Evolutionary conservation across 164 flowering plant genomes (phyloP), one percentile per base, ranked within the genome.

Genomic region (Paratinospora sagittata): DNA sequence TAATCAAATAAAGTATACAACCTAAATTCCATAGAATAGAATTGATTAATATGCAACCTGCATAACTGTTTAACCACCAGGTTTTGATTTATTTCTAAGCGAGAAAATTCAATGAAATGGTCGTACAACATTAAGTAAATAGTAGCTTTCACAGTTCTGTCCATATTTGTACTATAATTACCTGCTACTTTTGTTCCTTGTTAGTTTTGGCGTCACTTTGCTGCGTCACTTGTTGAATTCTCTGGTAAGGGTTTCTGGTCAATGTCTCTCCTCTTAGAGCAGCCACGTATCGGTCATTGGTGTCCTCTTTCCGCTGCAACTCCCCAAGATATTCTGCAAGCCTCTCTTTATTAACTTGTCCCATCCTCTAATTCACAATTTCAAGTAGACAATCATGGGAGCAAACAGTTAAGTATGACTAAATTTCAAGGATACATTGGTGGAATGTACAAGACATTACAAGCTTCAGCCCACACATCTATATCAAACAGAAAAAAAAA

Each of bases 271-370:
- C 97, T 76, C 80, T 87, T 68, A 94, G 74, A 76, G 97, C 97
- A 77, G 97, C 98, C 7, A 90, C 96, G 74, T 93, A 91, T 11
- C 97, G 84, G 74, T 91, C 96, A 79, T 94, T 94, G 43, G 97
- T 91, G 72, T 94, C 81, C 78, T 94, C 93, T 73, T 94, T 91
- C 79, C 92, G 74, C 83, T 89, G 86, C 67, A 94, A 70, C 83
- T 91, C 96, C 36, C 93, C 91, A n/a, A 94, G 90, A 70, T 69
- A 94, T 75, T 94, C 97, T 6, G 85, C 97, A 30, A 94, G 83
- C 77, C 97, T 81, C 70, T 94, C 97, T 78, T 75, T 81, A 69
- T 94, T 94, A 16, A 84, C 92, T 82, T 86, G 78, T 26, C 90
- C 98, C 97, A 93, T 89, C 89, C 85, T 88, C 97, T 92, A 79